These are phyloP conservation scores for Lepiota venenata DNA, from an alignment of 768 basidiomycete genomes.

Conservation along the genomic window DNA sequence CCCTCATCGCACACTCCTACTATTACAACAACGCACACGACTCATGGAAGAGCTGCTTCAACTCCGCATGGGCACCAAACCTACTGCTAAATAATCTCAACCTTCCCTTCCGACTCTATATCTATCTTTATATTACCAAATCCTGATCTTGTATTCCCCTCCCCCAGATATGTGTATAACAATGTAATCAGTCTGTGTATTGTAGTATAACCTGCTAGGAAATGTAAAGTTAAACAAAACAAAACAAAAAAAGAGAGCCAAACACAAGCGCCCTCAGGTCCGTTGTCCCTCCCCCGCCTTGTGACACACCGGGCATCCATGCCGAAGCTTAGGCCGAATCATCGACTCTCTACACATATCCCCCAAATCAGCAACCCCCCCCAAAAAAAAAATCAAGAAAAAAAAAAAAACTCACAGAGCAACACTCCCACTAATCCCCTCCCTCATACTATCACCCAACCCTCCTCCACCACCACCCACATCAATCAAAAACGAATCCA, in stretches of 20 bases:
- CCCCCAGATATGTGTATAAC: background rate
- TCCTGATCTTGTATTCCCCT: background rate
- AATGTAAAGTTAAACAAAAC: background rate
- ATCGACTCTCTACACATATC: conserved; percentile 14
- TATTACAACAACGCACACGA: conserved; percentile 6
- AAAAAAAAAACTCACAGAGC: conserved; percentile 62
- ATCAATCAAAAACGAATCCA: conserved; percentile 10
- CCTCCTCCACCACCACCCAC: background rate
- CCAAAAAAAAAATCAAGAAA: background rate
- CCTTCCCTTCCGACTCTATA: too few species aligned
- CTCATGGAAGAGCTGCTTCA: conserved; percentile 10
- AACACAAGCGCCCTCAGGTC: background rate
- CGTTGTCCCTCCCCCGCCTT: conserved; percentile 9
- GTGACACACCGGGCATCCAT: conserved; percentile 17
- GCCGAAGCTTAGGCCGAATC: conserved; percentile 11
- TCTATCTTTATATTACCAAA: background rate
- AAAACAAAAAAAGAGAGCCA: background rate
- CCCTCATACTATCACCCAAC: conserved; percentile 30
- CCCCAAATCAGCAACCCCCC: background rate
- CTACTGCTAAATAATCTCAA: background rate
- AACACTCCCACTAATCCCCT: conserved; percentile 66
- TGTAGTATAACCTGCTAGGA: background rate
- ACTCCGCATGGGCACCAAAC: conserved; percentile 1
- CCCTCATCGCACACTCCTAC: conserved; percentile 5
- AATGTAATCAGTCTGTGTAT: background rate